Conservation (phyloP, 352 stramenopile genomes). For the Globisporangium perplexum region DNA sequence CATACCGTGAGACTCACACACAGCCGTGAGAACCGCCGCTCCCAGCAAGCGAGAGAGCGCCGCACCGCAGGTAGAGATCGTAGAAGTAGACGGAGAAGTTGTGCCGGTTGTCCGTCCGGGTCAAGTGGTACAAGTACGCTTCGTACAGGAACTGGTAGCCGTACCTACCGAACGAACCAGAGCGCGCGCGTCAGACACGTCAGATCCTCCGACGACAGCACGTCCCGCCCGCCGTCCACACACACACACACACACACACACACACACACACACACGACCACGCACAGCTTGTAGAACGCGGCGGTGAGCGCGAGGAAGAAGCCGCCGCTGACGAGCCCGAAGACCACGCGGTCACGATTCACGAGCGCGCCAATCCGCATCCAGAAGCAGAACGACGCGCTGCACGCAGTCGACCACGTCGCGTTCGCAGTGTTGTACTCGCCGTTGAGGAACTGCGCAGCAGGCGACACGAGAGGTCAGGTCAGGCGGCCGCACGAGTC, state of each 20-base stretch:
- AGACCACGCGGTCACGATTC: conserved; percentile 82
- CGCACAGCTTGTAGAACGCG: conserved; percentile 83
- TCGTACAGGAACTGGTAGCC: conserved; percentile 94
- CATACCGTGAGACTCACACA: not conserved
- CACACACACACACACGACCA: not conserved
- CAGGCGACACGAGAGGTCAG: not conserved
- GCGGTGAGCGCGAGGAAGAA: conserved; percentile 85
- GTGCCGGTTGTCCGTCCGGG: conserved; percentile 97
- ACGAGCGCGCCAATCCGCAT: conserved; percentile 36
- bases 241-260: no score
- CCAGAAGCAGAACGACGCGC: conserved; percentile 52
- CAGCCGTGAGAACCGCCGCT: not conserved
- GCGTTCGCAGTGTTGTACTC: conserved; percentile 48
- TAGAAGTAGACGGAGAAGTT: conserved; percentile 99
- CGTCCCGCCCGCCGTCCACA: no score
- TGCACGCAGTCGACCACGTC: conserved; percentile 38
- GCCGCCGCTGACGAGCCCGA: conserved; percentile 82
- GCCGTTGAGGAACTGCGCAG: conserved; percentile 71
- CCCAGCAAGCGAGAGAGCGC: not conserved
- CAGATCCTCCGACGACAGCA: not conserved
- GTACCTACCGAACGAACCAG: conserved; percentile 35
- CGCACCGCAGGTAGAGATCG: conserved; percentile 94
- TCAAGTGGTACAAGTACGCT: conserved; percentile 98
- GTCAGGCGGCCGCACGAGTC: no score
- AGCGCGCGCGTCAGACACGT: not conserved